Base-by-base conservation (phyloP, 1,139 yeast species). In the Insectozyma bohioensis region DNA sequence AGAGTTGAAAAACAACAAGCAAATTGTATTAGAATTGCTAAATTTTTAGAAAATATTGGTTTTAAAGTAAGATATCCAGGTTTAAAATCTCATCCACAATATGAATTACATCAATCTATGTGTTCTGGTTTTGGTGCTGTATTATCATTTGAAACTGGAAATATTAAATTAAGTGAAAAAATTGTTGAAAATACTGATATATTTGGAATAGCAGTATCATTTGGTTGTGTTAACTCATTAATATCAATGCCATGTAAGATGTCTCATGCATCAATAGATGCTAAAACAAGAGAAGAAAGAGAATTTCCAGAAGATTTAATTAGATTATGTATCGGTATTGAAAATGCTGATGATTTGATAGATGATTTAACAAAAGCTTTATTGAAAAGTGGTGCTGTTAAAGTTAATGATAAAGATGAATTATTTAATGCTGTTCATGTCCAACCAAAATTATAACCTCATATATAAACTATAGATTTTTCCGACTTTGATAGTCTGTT, bases 251-350 rank as follows among this genome's bases (percentile, higher is more conserved):
- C 97, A 9, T 86, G 96, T 59, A 78, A 78, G 58, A 88, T 88
- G 97, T 85, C 95, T 2, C 97, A 88, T 54, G 97, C 97, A n/a
- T 82, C 95, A 5, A 88, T 90, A 44, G 96, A 87, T 51, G 83
- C 88, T 23, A 79, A 85, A 51, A 81, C 88, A 6, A 75, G 96
- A 56, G 80, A 81, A 39, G 95, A 85, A 58, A 75, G 97, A 53
- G 87, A 81, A 24, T 80, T 88, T 62, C 96, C 97, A 2, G 96
- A 88, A 58, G 97, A 90, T 56, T 68, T 88, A 51, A 80, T 88
- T 49, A 73, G 97, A 48, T 72, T 88, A 39, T 88, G 96, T 56
- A 81, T 88, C 34, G 97, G 97, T 37, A 88, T 85, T 41, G 95
- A 85, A 53, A 77, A 78, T 51, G 61, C 72, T 23, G 78, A 75